A percentile compares a stretch with the other conserved stretches of the same genome.
These are phyloP conservation scores for Candida hispaniensis DNA, from an alignment of 805 yeast genomes.

Conservation along the genomic window DNA sequence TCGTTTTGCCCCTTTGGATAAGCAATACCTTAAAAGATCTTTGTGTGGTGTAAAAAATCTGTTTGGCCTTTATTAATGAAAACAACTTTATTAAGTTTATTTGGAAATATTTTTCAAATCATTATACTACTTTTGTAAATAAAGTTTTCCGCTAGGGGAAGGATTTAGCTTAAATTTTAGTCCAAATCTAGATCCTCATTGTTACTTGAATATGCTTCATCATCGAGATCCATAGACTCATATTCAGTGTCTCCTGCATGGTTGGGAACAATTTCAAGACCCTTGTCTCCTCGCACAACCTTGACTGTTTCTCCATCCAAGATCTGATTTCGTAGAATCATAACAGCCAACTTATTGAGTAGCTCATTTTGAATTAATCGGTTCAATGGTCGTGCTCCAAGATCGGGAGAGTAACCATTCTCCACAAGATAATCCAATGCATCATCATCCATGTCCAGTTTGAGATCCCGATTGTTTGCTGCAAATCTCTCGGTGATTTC, in stretches of 20 bases:
- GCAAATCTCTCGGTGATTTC: slow-evolving; percentile 84
- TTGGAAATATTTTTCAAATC: no score
- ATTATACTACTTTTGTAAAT: no score
- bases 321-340: slow-evolving; percentile 76
- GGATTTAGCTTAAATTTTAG: no score
- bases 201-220: no score
- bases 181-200: no score
- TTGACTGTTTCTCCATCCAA: slow-evolving; percentile 78
- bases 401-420: slow-evolving; percentile 81
- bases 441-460: slow-evolving; percentile 57
- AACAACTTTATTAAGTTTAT: no score
- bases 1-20: no score
- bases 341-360: slow-evolving; percentile 79
- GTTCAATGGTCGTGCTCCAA: slow-evolving; percentile 92
- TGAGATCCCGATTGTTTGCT: slow-evolving; percentile 68
- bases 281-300: slow-evolving; percentile 46
- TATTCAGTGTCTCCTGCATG: slow-evolving; percentile 56
- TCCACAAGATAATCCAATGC: slow-evolving; percentile 76
- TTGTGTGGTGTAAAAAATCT: no score
- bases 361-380: slow-evolving; percentile 83
- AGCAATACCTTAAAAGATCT: no score
- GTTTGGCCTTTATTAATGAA: no score
- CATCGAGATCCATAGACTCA: slow-evolving; percentile 31
- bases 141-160: no score
- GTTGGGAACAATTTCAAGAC: slow-evolving; percentile 74